Base-by-base conservation (phyloP, 768 basidiomycete species). In the Clavulina sp. region DNA sequence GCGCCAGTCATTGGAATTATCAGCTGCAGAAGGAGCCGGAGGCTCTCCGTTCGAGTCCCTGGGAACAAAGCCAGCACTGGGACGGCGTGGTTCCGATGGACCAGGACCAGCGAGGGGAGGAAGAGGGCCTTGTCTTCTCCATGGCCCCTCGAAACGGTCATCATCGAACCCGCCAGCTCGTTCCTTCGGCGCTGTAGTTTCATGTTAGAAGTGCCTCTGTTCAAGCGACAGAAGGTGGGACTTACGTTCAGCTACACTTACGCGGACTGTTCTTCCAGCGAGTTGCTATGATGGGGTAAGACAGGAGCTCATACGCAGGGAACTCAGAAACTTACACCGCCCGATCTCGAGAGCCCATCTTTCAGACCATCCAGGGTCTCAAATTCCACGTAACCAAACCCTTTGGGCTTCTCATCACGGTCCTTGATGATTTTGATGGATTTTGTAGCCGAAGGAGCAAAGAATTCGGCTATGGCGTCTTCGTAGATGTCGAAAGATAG, bases 311-410 rank as follows among this genome's bases (percentile, higher is more conserved):
- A 36, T 24, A 41, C 34, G 16, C 29, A 55, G 36, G 31, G 36
- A 23, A 44, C 5, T 46, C 24, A 3, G 21, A 21, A 41, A 53
- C 84, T 62, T 55, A 88, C 86, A 29, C 73, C 64, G 50, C 83
- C 84, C 24, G 70, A 74, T 66, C 77, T 81, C 21, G 71, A 66
- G 33, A 99, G 67, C 3, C 83, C 95, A 53, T 80, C 79, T 67
- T 92, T 92, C 48, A 97, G 68, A 44, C 77, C 81, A 19, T 92
- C 87, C 52, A 89, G 61, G 49, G 81, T 82, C n/a, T 73, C 74
- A 61, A 97, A 97, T 63, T 99, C 95, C 53, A 96, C 78, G 64
- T 99, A 97, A 31, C 93, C 95, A 67, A 96, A 97, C 0, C 95
- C 95, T 65, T 96, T 96, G 19, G 92, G 87, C 63, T 88, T 89